Evolutionary conservation across 2,329 filamentous ascomycete species (phyloP).

Genomic region (Harringtonia lauricola): DNA sequence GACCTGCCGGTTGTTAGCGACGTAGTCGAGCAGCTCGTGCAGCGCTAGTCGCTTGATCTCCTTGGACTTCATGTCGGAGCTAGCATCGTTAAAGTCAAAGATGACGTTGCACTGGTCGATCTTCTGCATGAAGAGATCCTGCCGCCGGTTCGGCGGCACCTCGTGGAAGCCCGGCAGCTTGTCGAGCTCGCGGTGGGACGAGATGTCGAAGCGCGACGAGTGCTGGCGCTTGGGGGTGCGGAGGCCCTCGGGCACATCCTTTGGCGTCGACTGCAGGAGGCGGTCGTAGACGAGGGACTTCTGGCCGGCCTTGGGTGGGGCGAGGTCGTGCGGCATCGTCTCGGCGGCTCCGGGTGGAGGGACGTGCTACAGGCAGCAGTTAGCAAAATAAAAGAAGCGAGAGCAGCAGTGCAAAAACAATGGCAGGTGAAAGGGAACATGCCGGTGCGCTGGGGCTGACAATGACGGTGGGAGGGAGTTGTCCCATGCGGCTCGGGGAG

Average conservation of each 20-base stretch:
- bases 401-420: slow-evolving; percentile 7
- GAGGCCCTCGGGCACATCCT: slow-evolving; percentile 91
- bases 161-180: slow-evolving; percentile 98
- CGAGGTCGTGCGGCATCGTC: slow-evolving; percentile 95
- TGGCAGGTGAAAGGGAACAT: slow-evolving; percentile 27
- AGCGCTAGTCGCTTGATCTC: slow-evolving; percentile 96
- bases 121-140: slow-evolving; percentile 99
- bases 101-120: slow-evolving; percentile 99
- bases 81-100: slow-evolving; percentile 98
- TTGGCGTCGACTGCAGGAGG: slow-evolving; percentile 87
- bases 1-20: slow-evolving; percentile 95
- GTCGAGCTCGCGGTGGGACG: slow-evolving; percentile 89
- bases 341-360: slow-evolving; percentile 88
- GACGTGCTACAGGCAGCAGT: slow-evolving; percentile 54
- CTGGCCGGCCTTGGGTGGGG: slow-evolving; percentile 80
- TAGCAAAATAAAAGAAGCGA: slow-evolving; percentile 2
- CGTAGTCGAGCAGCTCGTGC: slow-evolving; percentile 93
- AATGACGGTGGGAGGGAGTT: slow-evolving; percentile 74
- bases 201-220: slow-evolving; percentile 86
- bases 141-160: slow-evolving; percentile 84
- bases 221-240: slow-evolving; percentile 94
- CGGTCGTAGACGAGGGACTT: slow-evolving; percentile 86
- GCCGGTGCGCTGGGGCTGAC: slow-evolving; percentile 92
- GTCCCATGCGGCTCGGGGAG: slow-evolving; percentile 52
- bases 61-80: slow-evolving; percentile 98